Evolutionary conservation across 495 filamentous ascomycete genomes (phyloP).

Genomic region (Cryomyces antarcticus): DNA sequence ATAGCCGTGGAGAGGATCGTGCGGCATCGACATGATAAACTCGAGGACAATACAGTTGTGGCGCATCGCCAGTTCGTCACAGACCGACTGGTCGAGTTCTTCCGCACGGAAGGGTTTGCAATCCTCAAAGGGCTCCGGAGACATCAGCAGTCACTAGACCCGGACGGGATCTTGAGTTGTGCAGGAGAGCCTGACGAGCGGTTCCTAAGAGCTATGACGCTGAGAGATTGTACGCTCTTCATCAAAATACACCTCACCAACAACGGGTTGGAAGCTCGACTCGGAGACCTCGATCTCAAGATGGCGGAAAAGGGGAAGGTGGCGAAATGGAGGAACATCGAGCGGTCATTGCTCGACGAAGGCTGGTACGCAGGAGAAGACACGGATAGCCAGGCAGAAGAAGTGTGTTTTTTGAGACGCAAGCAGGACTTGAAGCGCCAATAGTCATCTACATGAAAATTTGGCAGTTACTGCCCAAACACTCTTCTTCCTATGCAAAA

Average conservation of each 20-base stretch:
- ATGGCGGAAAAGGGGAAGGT: conserved; percentile 44
- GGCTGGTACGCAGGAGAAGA: conserved; percentile 55
- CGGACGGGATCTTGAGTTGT: conserved; percentile 7
- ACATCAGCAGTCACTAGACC: background rate
- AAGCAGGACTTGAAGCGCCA: too few species aligned
- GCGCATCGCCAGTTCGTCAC: background rate
- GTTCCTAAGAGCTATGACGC: conserved; percentile 51
- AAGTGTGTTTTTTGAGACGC: too few species aligned
- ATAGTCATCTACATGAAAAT: too few species aligned
- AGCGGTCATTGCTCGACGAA: conserved; percentile 38
- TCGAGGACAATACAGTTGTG: too few species aligned
- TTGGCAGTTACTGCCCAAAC: too few species aligned
- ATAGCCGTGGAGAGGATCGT: background rate
- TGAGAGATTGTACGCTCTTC: conserved; percentile 76
- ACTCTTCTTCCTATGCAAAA: too few species aligned
- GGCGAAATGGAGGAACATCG: conserved; percentile 48
- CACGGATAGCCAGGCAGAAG: conserved; percentile 1
- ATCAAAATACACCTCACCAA: conserved; percentile 29
- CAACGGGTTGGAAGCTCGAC: conserved; percentile 41
- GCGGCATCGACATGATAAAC: background rate
- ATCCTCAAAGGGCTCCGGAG: background rate
- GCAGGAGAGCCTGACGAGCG: background rate
- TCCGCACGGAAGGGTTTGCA: background rate
- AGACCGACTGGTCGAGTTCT: background rate
- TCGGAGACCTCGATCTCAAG: conserved; percentile 84